Evolutionary conservation across 768 basidiomycete genomes (phyloP).

Genomic region (Rhodosporidiobolus odoratus): DNA sequence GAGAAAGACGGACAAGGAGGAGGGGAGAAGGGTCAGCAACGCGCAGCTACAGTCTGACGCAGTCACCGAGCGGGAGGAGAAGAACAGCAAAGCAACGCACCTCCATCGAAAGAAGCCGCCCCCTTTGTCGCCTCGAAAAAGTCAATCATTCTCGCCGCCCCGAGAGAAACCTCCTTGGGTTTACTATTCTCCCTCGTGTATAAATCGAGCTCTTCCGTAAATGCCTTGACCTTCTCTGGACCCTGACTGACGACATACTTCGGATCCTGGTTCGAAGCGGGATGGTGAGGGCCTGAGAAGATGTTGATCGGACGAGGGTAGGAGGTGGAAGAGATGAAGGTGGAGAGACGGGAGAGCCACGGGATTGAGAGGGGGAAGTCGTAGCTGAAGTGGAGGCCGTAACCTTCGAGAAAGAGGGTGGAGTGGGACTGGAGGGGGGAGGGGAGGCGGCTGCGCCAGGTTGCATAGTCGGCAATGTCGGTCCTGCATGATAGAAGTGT

Average conservation of each 20-base stretch:
- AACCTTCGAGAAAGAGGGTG: not conserved
- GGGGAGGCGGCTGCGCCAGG: not conserved
- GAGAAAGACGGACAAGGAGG: not conserved
- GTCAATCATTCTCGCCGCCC: not conserved
- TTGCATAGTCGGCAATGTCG: not conserved
- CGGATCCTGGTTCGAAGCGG: not conserved
- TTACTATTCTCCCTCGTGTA: not conserved
- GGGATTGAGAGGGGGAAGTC: not conserved
- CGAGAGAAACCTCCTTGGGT: not conserved
- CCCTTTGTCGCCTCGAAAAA: not conserved
- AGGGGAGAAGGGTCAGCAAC: not conserved
- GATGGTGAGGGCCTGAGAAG: not conserved
- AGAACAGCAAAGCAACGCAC: not conserved
- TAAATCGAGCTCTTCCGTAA: not conserved
- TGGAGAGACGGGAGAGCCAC: not conserved
- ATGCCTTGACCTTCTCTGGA: not conserved
- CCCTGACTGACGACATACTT: not conserved
- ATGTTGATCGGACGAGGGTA: not conserved
- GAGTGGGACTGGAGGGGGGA: not conserved
- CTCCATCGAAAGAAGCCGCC: not conserved
- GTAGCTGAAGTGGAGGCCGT: conserved; percentile 4
- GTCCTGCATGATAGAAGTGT: not conserved
- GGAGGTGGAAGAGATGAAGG: not conserved
- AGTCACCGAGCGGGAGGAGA: not conserved
- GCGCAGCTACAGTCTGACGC: no score